These are phyloP conservation scores for Lentinula detonsa DNA, from an alignment of 768 basidiomycete genomes.

Conservation along the genomic window DNA sequence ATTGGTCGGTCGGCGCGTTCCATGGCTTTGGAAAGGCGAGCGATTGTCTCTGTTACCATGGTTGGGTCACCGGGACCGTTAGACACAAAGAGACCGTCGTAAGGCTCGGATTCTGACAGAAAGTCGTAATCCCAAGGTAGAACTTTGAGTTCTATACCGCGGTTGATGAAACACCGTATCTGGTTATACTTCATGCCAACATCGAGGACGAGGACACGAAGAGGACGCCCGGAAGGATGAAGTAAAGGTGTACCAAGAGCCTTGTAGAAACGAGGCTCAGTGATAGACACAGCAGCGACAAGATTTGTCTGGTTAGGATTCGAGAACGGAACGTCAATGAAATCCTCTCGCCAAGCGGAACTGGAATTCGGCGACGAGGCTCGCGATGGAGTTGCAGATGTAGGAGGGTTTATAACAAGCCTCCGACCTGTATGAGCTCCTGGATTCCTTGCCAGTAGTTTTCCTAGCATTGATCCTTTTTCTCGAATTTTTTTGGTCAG, in stretches of 20 bases:
- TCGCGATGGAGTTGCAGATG: slow-evolving; percentile 36
- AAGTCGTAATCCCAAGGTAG: slow-evolving; percentile 98
- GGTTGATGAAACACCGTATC: slow-evolving; percentile 88
- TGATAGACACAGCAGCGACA: slow-evolving; percentile 82
- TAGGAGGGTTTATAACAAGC: slow-evolving; percentile 24
- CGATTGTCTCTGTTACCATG: slow-evolving; percentile 69
- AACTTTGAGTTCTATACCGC: slow-evolving; percentile 94
- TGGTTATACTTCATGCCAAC: slow-evolving; percentile 99
- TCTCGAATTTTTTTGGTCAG: slow-evolving; percentile 95
- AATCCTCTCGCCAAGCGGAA: slow-evolving; percentile 77
- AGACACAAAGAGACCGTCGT: slow-evolving; percentile 93
- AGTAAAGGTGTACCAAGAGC: slow-evolving; percentile 48
- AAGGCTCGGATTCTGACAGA: slow-evolving; percentile 68
- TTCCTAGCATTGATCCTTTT: slow-evolving; percentile 89
- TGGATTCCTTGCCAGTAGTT: slow-evolving; percentile 62
- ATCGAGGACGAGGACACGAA: slow-evolving; percentile 88
- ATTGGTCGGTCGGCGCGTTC: slow-evolving; percentile 76
- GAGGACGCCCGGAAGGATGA: slow-evolving; percentile 73
- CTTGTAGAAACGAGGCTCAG: slow-evolving; percentile 60
- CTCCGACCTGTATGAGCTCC: slow-evolving; percentile 36
- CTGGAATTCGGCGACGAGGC: slow-evolving; percentile 48
- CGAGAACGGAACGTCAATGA: slow-evolving; percentile 71
- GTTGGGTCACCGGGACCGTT: slow-evolving; percentile 98
- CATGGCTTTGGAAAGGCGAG: slow-evolving; percentile 59
- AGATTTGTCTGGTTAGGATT: slow-evolving; percentile 90